Evolutionary conservation across 1,139 yeast genomes (phyloP), one percentile per base, ranked within the genome.

Genomic region (Candida smagusa): DNA sequence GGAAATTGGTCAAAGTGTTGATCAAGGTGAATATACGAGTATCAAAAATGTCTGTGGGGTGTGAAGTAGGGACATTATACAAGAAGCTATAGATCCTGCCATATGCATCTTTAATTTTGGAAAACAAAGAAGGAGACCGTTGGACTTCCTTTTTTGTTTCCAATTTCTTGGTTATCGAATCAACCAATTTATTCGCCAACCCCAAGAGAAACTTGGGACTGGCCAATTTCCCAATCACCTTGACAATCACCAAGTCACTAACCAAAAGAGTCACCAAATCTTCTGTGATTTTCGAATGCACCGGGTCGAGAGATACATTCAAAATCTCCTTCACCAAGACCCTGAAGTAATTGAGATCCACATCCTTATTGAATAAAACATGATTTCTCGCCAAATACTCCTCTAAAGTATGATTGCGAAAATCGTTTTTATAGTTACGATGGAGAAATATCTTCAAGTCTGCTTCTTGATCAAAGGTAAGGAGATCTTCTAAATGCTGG

Each of bases 231-330:
- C 46, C 52, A 4, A 68, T 40, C 1, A 60, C 41, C 37, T 63
- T 64, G 8, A 41, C 52, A 8, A 70, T 37, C 7, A 70, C 65
- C 42, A 69, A 47, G 46, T 70, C 74, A 7, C 67, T 59, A 27
- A 68, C 40, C 11, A 68, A 42, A 3, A 59, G 37, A 2, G 54
- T 49, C 2, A 65, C 51, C 28, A 70, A 54, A 31, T 55, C 58
- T 30, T 52, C 46, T 2, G 61, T 52, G 4, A 69, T 66, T 21
- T 53, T 53, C 1, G 73, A 65, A 19, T 58, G 49, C 1, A 56
- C 45, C 1, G 61, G 50, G 12, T 46, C 46, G 28, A 63, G 56
- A 1, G 61, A 49, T 7, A 46, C 34, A 2, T 30, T 35, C 12
- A 68, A 46, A 4, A 68, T 38, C 19, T 54, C 49, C 35, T 48